Evolutionary conservation across 73 alveolate species (phyloP), one percentile per base, ranked within the genome.

Genomic region (Uronychia setigera): DNA sequence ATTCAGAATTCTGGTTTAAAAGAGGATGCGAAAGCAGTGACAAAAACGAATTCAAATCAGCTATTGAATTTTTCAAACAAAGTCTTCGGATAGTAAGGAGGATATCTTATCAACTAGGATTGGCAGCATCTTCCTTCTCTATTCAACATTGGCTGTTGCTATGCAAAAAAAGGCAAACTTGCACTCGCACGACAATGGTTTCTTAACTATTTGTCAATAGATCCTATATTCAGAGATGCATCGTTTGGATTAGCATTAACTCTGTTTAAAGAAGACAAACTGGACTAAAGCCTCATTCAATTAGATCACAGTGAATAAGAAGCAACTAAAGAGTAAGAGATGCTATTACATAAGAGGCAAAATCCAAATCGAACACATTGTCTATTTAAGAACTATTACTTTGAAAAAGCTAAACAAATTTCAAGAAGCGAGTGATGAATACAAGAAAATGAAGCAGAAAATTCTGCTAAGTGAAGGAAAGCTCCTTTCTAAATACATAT

Each of bases 111-210:
- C 5, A 46, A 5, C 67, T 46, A 46, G 67, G 79, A 82, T 74
- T 32, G 32, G 35, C 32, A 32, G 9, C 89, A 82, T 82, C n/a
- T 26, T 60, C 92, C 91, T 35, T 89, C 89, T 26, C 58, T 83
- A 0, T 83, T 83, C 79, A 89, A 89, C 79, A 29, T 89, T 19
- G 95, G 89, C 60, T 89, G 95, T 35, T 89, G 92, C 80, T 83
- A 74, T 58, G 90, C 34, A 57, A 27, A 32, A 34, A 26, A 29
- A 28, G 35, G 74, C 29, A 82, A 30, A 59, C 59, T 30, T 5
- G 35, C 29, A 31, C 0, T 76, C 0, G 89, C 89, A 13, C 29
- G 28, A 59, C 32, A 74, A 58, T 82, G 59, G 78, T 82, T 82
- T 33, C 58, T 1, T 5, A 35, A 78, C 32, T 35, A 35, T 0